Evolutionary conservation across 495 filamentous ascomycete species (phyloP).

Genomic region (Neurospora sp.): DNA sequence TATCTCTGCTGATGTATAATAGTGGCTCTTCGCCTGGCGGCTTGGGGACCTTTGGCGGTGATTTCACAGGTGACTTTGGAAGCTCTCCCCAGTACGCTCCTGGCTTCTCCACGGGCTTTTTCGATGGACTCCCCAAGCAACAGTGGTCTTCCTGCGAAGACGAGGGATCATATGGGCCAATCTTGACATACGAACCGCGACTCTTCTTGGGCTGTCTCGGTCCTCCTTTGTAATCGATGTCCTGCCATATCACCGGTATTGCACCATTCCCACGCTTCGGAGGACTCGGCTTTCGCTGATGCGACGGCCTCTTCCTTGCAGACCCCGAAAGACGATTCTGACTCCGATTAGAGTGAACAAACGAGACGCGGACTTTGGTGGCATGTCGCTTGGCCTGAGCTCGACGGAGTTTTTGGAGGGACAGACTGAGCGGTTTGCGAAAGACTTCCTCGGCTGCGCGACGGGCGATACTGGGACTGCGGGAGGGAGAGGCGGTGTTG

Average conservation of each 20-base stretch:
- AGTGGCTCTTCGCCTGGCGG: neutral
- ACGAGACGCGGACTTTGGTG: slow-evolving; percentile 20
- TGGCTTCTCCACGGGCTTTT: neutral
- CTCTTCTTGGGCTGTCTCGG: slow-evolving; percentile 1
- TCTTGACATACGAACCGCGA: slow-evolving; percentile 1
- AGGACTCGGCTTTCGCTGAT: neutral
- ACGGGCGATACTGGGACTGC: slow-evolving; percentile 16
- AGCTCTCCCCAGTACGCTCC: slow-evolving; percentile 5
- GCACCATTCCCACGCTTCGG: neutral
- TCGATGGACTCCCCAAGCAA: slow-evolving; percentile 12
- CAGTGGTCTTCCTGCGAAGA: slow-evolving; percentile 5
- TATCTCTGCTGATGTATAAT: neutral
- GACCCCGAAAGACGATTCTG: neutral
- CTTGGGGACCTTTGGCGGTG: neutral
- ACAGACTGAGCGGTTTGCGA: slow-evolving; percentile 22
- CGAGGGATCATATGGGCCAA: neutral
- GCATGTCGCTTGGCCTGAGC: slow-evolving; percentile 13
- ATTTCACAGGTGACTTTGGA: slow-evolving; percentile 3
- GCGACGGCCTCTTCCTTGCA: slow-evolving; percentile 1
- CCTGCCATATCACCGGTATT: slow-evolving; percentile 1
- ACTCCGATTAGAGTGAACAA: slow-evolving; percentile 9
- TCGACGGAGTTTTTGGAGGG: slow-evolving; percentile 18
- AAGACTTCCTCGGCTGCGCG: slow-evolving; percentile 28
- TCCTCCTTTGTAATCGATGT: neutral
- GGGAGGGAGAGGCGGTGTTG: slow-evolving; percentile 14